Percentiles rank a stretch among this genome's conserved stretches.
Conservation (phyloP, 2,329 filamentous ascomycete genomes). For the Ophidiomyces ophidiicola region DNA sequence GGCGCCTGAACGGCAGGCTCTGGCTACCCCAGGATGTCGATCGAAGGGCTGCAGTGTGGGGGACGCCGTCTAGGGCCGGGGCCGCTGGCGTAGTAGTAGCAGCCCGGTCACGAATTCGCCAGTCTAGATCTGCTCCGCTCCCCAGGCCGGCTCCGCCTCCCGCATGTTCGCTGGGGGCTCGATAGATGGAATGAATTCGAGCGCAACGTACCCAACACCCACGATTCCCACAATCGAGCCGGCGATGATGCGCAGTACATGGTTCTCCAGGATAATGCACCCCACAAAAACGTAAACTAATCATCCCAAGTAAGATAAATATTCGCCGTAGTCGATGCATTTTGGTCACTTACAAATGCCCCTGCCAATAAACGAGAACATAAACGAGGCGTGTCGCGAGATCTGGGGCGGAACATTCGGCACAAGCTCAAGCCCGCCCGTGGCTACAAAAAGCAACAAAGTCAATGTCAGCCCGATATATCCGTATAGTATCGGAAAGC, state of each 20-base stretch:
- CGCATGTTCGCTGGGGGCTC: constrained; percentile 74
- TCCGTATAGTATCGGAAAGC: background rate
- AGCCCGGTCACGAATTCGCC: too few relatives aligned
- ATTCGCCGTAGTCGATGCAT: constrained; percentile 5
- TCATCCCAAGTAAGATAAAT: background rate
- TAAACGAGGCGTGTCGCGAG: constrained; percentile 87
- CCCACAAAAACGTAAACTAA: constrained; percentile 94
- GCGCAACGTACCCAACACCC: constrained; percentile 62
- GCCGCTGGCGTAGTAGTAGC: too few relatives aligned
- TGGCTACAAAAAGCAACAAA: constrained; percentile 38
- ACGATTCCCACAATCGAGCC: constrained; percentile 66
- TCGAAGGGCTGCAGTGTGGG: too few relatives aligned
- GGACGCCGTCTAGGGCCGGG: too few relatives aligned
- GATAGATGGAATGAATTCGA: constrained; percentile 68
- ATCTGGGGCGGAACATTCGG: constrained; percentile 77
- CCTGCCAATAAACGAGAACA: constrained; percentile 94
- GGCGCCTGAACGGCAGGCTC: too few relatives aligned
- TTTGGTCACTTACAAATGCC: constrained; percentile 63
- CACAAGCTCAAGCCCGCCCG: constrained; percentile 70
- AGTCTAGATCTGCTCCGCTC: constrained; percentile 59
- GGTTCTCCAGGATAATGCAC: constrained; percentile 61
- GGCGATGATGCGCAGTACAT: constrained; percentile 57
- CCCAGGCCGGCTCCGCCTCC: constrained; percentile 63
- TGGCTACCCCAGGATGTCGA: too few relatives aligned
- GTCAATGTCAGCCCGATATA: constrained; percentile 14